These are phyloP conservation scores for Prunus padus DNA, from an alignment of 306 rosid genomes.

Conservation along the genomic window DNA sequence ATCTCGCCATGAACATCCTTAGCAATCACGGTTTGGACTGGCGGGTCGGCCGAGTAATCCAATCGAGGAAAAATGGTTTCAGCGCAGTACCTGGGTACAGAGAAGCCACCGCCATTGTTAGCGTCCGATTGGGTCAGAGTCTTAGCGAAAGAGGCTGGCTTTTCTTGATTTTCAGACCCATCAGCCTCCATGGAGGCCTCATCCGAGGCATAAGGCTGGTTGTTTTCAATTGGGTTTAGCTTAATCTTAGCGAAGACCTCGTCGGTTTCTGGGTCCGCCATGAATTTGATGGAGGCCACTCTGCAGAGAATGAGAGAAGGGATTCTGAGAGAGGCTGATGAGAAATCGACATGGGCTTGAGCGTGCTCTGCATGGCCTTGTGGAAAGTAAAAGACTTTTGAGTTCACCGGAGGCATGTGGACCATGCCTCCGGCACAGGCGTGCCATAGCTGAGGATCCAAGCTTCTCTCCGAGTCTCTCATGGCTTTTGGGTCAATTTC, in stretches of 20 bases:
- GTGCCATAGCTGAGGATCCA: constrained; percentile 97
- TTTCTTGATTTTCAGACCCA: constrained; percentile 53
- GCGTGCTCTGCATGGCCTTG: constrained; percentile 99
- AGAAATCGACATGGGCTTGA: constrained; percentile 59
- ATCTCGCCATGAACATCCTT: constrained; percentile 86
- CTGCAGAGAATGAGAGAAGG: constrained; percentile 74
- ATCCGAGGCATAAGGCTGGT: constrained; percentile 44
- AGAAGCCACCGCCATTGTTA: constrained; percentile 96
- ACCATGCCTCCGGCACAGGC: constrained; percentile 99
- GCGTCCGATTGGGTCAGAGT: constrained; percentile 96
- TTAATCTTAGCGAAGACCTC: constrained; percentile 67
- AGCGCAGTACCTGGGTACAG: constrained; percentile 95
- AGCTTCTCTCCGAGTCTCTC: constrained; percentile 61
- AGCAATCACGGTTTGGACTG: constrained; percentile 88
- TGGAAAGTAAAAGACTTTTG: constrained; percentile 86
- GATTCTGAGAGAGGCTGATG: constrained; percentile 37
- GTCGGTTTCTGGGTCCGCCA: constrained; percentile 89
- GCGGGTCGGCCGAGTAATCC: constrained; percentile 93
- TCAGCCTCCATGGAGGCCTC: constrained; percentile 24
- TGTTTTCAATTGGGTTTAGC: constrained; percentile 47
- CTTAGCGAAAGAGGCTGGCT: constrained; percentile 86
- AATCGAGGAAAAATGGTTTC: constrained; percentile 87
- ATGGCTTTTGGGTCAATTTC: constrained; percentile 28
- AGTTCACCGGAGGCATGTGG: constrained; percentile 80
- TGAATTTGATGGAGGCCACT: constrained; percentile 59